Base-by-base conservation (phyloP, 2,329 filamentous ascomycete species). In the Claviceps spartinae region DNA sequence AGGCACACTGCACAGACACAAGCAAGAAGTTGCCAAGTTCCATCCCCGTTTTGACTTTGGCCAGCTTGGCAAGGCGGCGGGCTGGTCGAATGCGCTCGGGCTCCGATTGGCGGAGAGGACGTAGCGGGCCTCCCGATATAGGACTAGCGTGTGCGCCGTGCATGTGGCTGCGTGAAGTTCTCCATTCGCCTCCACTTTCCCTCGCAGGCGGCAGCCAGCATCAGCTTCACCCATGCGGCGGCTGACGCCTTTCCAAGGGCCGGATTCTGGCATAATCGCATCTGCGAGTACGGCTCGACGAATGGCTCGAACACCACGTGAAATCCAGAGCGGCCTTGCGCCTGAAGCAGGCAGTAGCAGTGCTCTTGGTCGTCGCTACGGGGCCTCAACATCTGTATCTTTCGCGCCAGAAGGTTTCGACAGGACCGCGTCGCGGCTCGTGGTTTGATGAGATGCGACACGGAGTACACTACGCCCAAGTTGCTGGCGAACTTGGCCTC, bases 41-140 rank as follows among this genome's bases (percentile, higher is more conserved):
- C 9, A 34, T 34, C 24, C 30, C 46, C 13, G 18, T 22, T 38
- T 38, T 48, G 30, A 38, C 49, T 50, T 55, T 55, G 24, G 50
- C 13, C 40, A 41, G 43, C 14, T 43, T 14, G 41, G 18, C 41
- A 14, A 34, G 41, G 41, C 18, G 41, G 45, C 46, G n/a, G 14
- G 47, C 52, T 45, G 51, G 43, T 52, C 52, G 16, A 45, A 51
- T 58, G 57, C 57, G 53, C 56, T 55, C 51, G 52, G 34, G 48
- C 56, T 50, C 56, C 54, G 56, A 58, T 58, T 58, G 57, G 57
- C 37, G 13, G 45, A 18, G 13, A 8, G 11, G 4, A 40, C 13
- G 20, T 46, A 37, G 34, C 24, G 37, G 43, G 13, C 41, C 16
- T 40, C 37, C 41, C 16, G 2, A 43, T 22, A 20, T 20, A 43